phyloP scores from a whole-genome alignment of 1,139 yeast species.

The Scheffersomyces segobiensis region DNA sequence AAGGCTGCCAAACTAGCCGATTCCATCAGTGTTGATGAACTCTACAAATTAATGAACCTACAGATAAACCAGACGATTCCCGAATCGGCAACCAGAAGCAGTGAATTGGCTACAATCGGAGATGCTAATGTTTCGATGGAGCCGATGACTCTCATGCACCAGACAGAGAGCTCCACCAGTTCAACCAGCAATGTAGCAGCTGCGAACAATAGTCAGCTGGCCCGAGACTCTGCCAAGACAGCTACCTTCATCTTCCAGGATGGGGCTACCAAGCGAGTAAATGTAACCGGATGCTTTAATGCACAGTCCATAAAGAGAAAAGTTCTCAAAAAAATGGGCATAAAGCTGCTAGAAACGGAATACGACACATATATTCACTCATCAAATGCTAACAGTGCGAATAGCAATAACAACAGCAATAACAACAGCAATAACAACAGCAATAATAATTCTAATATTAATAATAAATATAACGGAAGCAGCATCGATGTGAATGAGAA shows the following conservation, averaged over 20 bases:
- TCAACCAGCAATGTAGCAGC: background rate
- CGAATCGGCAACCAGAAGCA: background rate
- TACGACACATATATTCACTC: constrained; percentile 47
- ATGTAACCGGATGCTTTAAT: constrained; percentile 77
- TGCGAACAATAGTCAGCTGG: constrained; percentile 23
- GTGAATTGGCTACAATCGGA: constrained; percentile 1
- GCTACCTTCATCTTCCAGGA: constrained; percentile 72
- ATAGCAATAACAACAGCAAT: constrained; percentile 10
- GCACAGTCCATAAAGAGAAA: constrained; percentile 78
- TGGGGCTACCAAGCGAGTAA: constrained; percentile 73
- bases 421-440: constrained; percentile 36
- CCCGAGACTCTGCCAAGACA: constrained; percentile 41
- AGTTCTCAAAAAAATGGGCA: constrained; percentile 62
- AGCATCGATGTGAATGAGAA: constrained; percentile 30
- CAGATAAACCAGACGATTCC: constrained; percentile 6
- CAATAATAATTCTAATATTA: constrained; percentile 7
- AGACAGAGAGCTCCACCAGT: background rate
- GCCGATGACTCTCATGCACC: background rate
- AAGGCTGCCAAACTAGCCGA: constrained; percentile 38
- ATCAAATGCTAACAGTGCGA: background rate
- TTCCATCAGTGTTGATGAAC: constrained; percentile 31
- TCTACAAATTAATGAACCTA: constrained; percentile 27
- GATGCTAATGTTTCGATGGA: background rate
- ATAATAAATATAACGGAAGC: constrained; percentile 20
- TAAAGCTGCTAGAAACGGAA: constrained; percentile 36